Base-by-base conservation (phyloP, 202 grass and related monocot species). In the Carex arenaria region DNA sequence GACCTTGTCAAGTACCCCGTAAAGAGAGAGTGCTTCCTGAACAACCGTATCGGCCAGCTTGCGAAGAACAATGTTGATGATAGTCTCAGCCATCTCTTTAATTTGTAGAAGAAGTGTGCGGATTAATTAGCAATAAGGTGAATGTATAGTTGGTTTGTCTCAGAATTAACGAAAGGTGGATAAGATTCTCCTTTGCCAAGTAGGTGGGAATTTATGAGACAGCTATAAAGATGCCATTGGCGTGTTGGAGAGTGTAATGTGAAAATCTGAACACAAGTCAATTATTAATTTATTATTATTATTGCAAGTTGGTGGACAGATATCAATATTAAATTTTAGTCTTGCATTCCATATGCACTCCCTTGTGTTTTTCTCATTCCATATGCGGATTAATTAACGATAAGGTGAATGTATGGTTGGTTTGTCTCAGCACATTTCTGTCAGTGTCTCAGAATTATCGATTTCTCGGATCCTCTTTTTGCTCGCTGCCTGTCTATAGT, bases 201-300 rank as follows among this genome's bases (percentile, higher is more conserved):
- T 56, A 82, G 32, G 80, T 36, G 61, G 42, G 40, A 65, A 82
- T 23, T 82, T 13, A 7, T 31, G 62, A 54, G 62, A 82, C 63
- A 82, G 11, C 13, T 54, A 53, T 54, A 53, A 54, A 32, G 72
- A 76, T 5, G 72, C 11, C 72, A 55, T 49, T 55, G 17, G 13
- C 71, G 45, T 75, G 70, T 53, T 30, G 43, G 43, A 73, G 45
- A 30, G 22, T 54, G 71, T 54, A 31, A 74, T 28, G 28, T 34
- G 72, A 77, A 8, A 57, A 76, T 23, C 56, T 32, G 7, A 76
- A 52, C 18, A 15, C 11, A 77, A 57, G 68, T 77, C 73, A 56
- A 56, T 77, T 51, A 51, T 51, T 26, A 26, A 26, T 26, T 26
- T 51, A 59, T 57, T 76, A 56, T n/a, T n/a, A n/a, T 52, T 4